These are phyloP conservation scores for Blumeriella jaapii DNA, from an alignment of 2,329 filamentous ascomycete species.

Conservation along the genomic window DNA sequence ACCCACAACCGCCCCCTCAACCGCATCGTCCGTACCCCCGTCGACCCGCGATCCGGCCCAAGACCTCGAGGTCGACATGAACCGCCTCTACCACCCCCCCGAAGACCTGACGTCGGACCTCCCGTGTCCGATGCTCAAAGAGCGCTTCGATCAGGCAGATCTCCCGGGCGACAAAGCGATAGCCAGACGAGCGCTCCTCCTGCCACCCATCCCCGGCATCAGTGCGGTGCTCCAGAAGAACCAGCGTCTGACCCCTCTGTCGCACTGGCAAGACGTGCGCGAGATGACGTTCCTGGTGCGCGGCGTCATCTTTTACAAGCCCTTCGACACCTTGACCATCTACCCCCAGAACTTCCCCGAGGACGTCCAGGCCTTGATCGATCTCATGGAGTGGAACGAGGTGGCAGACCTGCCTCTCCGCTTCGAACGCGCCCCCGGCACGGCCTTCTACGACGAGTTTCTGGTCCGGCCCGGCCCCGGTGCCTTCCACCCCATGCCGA, in stretches of 20 bases:
- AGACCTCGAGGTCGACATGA: neutral
- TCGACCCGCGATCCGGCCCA: neutral
- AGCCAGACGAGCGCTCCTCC: neutral
- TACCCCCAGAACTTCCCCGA: constrained; percentile 77
- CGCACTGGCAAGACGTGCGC: constrained; percentile 92
- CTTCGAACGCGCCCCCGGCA: constrained; percentile 30
- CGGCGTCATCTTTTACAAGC: constrained; percentile 36
- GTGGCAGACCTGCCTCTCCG: constrained; percentile 61
- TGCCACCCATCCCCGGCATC: constrained; percentile 11
- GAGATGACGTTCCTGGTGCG: constrained; percentile 51
- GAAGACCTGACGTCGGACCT: neutral
- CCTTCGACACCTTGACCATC: constrained; percentile 72
- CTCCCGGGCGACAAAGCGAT: constrained; percentile 5
- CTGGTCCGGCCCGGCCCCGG: constrained; percentile 20
- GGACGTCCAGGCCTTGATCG: constrained; percentile 70
- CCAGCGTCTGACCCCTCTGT: constrained; percentile 56
- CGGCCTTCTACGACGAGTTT: constrained; percentile 21
- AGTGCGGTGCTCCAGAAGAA: constrained; percentile 44
- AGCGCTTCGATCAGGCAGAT: constrained; percentile 1
- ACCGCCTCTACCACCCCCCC: neutral
- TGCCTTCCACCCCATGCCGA: constrained; percentile 17
- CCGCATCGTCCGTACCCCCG: neutral
- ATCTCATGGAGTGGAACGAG: constrained; percentile 65
- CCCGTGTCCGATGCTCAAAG: constrained; percentile 10
- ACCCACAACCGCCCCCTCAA: neutral